phyloP scores from a whole-genome alignment of 805 yeast genomes.

The Kurtzmaniella fragi region DNA sequence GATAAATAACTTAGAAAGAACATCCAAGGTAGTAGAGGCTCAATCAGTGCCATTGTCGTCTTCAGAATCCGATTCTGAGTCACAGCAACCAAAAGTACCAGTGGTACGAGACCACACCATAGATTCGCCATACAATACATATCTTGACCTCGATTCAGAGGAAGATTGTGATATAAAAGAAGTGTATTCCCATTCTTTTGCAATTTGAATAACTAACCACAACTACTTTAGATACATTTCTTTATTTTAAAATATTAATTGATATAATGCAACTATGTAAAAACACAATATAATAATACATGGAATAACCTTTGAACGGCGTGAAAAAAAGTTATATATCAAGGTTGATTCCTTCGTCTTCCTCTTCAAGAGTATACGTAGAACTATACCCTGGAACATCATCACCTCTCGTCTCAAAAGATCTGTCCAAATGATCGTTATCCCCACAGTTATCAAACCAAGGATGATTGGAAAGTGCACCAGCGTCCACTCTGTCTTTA shows the following conservation, averaged over 20 bases:
- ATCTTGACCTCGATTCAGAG: conserved; percentile 19
- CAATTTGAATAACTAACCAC: too few species aligned
- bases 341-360: not conserved
- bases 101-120: conserved; percentile 12
- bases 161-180: conserved; percentile 5
- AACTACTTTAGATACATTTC: too few species aligned
- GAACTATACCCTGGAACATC: conserved; percentile 29
- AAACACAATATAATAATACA: too few species aligned
- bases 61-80: not conserved
- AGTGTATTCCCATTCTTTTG: too few species aligned
- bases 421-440: not conserved
- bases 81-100: not conserved
- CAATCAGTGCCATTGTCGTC: not conserved
- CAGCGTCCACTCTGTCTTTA: conserved; percentile 48
- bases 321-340: too few species aligned
- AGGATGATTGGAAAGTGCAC: conserved; percentile 47
- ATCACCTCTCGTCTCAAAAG: conserved; percentile 2
- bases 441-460: conserved; percentile 31
- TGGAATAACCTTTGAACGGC: too few species aligned
- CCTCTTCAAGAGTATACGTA: conserved; percentile 8
- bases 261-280: too few species aligned
- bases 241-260: too few species aligned
- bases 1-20: too few species aligned
- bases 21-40: too few species aligned
- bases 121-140: conserved; percentile 21